A percentile compares a stretch with the other conserved stretches of the same genome.
Conservation (phyloP, 1,284 basidiomycete species). For the Cryptococcus sp. region DNA sequence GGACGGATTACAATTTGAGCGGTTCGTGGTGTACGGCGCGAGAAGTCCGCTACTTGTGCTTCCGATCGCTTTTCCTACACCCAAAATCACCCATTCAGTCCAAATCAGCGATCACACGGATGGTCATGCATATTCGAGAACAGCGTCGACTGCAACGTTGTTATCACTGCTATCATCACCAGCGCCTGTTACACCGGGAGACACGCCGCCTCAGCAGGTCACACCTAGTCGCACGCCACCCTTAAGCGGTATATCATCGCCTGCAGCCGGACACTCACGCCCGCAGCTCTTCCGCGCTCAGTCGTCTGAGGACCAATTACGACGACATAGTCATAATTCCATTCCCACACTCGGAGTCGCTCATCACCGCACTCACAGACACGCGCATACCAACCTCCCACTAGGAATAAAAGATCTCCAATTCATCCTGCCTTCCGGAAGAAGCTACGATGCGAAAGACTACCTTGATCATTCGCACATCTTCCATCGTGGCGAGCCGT, state of each 20-base stretch:
- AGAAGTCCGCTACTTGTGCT: constrained; percentile 16
- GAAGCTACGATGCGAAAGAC: constrained; percentile 18
- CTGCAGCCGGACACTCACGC: neutral
- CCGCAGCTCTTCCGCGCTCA: too few species aligned
- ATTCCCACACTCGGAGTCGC: neutral
- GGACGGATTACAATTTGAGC: constrained; percentile 9
- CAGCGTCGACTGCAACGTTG: neutral
- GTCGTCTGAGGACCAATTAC: neutral
- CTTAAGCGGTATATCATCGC: neutral
- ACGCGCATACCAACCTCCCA: constrained; percentile 2
- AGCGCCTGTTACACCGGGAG: neutral
- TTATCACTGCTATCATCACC: neutral
- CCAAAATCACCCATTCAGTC: neutral
- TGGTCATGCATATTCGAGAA: neutral
- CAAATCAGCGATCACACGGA: neutral
- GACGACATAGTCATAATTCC: neutral
- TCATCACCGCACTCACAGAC: neutral
- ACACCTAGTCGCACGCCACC: too few species aligned
- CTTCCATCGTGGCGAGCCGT: constrained; percentile 9
- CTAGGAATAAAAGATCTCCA: constrained; percentile 4
- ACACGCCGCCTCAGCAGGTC: neutral
- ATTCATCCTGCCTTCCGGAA: constrained; percentile 14
- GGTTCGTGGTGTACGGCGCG: constrained; percentile 15
- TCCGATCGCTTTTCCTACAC: constrained; percentile 12
- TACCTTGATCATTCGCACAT: constrained; percentile 13